phyloP scores from a whole-genome alignment of 2,329 filamentous ascomycete species.

The Penicillium brevicompactum region DNA sequence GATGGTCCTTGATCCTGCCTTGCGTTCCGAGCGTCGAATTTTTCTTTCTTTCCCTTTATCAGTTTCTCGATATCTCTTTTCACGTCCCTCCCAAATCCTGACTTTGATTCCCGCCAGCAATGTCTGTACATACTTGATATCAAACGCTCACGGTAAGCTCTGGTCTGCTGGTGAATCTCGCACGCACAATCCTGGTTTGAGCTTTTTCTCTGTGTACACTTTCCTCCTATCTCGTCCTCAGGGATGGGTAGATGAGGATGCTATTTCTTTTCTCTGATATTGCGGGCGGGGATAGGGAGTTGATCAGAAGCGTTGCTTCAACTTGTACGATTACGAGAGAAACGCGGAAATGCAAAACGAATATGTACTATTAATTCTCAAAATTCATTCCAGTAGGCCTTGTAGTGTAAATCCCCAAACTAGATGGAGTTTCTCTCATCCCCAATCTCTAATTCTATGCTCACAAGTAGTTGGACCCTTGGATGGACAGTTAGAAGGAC shows the following conservation, averaged over 20 bases:
- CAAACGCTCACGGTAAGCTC: slow-evolving; percentile 11
- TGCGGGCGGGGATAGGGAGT: slow-evolving; percentile 18
- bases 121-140: slow-evolving; percentile 23
- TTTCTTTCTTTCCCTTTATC: slow-evolving; percentile 3
- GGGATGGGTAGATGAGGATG: slow-evolving; percentile 4
- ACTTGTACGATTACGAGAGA: slow-evolving; percentile 43
- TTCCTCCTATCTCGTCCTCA: slow-evolving; percentile 2
- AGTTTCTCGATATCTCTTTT: slow-evolving; percentile 4
- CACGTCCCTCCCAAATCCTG: background rate
- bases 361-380: slow-evolving; percentile 22
- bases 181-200: background rate
- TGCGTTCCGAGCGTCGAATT: slow-evolving; percentile 26
- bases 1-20: slow-evolving; percentile 18
- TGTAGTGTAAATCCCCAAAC: background rate
- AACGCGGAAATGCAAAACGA: slow-evolving; percentile 38
- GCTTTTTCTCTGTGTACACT: slow-evolving; percentile 13
- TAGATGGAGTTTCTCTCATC: background rate
- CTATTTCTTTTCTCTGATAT: slow-evolving; percentile 15
- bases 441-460: no score
- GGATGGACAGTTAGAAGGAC: no score
- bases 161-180: slow-evolving; percentile 8
- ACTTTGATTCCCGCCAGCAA: background rate
- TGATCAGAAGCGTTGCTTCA: slow-evolving; percentile 22
- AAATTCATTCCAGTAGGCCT: background rate
- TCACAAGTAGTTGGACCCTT: no score